Evolutionary conservation across 192 early-diverging fungal genomes (phyloP), one percentile per base, ranked within the genome.

Genomic region (Umbelopsis isabellina): DNA sequence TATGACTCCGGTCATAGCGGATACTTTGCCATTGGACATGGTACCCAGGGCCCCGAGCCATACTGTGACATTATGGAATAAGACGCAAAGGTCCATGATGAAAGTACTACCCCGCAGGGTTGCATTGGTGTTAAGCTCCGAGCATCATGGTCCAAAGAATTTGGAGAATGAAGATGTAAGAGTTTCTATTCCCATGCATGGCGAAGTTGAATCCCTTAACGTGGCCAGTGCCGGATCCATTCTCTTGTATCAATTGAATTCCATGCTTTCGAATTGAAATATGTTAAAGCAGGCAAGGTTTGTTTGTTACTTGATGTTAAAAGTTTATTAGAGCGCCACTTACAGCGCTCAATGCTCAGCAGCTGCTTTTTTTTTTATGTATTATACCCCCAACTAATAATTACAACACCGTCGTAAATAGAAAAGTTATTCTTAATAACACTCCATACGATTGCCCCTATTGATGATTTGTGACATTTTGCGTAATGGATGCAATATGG

Each of bases 231-330:
- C 75, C 12, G 84, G 79, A 22, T 70, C 75, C 30, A 76, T 79
- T 3, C 73, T 85, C 53, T 81, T 85, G 81, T 76, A 71, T 69
- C 79, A 85, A 61, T 23, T 85, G 30, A 85, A 85, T 67, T 58
- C 51, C 30, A 58, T 76, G 50, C 11, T 68, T 12, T 18, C 68
- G 37, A 41, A 41, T 6, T 41, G 37, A 41, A 5, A 41, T 10
- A 18, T 25, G 30, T 30, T 10, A 49, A 49, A 16, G 46, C 46
- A 5, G 20, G 16, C 48, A 16, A 16, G 18, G 16, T 1, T 41
- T 10, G 37, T 41, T 49, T 49, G 27, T 16, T 49, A 49, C 18
- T 13, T 30, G 27, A 49, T 49, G 12, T 21, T 41, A 10, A 49
- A 49, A 49, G 9, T 13, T 49, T 49, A 2, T 1, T 16, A 18